Percentiles rank a stretch among this genome's conserved stretches.
These are phyloP conservation scores for Carex kokanica DNA, from an alignment of 176 grass and related monocot species.

Conservation along the genomic window DNA sequence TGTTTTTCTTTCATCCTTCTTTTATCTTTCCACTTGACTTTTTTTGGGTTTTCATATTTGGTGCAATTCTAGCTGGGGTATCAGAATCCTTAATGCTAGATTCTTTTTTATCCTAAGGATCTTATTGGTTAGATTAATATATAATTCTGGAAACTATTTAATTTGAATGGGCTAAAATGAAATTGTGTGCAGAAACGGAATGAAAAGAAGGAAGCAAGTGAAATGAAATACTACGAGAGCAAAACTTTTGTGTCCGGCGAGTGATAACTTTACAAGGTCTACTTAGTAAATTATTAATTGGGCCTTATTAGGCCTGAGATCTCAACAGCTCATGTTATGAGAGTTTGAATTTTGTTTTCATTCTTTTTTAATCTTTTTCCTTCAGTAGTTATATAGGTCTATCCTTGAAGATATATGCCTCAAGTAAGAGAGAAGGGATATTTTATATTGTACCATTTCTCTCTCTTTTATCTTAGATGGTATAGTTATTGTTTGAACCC, in stretches of 20 bases:
- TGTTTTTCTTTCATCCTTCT: neutral
- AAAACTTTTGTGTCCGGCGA: slow-evolving; percentile 76
- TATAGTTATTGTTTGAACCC: slow-evolving; percentile 12
- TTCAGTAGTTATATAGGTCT: slow-evolving; percentile 34
- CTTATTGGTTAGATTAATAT: neutral
- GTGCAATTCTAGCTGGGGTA: neutral
- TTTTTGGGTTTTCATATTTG: neutral
- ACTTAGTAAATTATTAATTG: slow-evolving; percentile 14
- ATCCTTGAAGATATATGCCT: slow-evolving; percentile 13
- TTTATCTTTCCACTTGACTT: neutral
- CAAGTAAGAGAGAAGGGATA: slow-evolving; percentile 30
- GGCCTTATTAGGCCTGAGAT: slow-evolving; percentile 22
- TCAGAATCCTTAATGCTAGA: neutral
- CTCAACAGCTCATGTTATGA: slow-evolving; percentile 26
- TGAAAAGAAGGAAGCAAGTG: slow-evolving; percentile 98
- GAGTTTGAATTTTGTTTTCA: slow-evolving; percentile 29
- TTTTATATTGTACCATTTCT: slow-evolving; percentile 1
- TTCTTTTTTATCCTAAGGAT: neutral
- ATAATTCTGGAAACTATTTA: neutral
- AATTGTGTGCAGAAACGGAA: slow-evolving; percentile 79
- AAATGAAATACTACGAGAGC: slow-evolving; percentile 88
- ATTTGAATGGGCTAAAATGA: neutral
- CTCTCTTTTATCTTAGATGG: slow-evolving; percentile 23
- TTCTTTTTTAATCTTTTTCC: slow-evolving; percentile 27
- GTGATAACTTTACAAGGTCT: slow-evolving; percentile 21